These are phyloP conservation scores for Corchorus capsularis DNA, from an alignment of 345 rosid species.

Conservation along the genomic window DNA sequence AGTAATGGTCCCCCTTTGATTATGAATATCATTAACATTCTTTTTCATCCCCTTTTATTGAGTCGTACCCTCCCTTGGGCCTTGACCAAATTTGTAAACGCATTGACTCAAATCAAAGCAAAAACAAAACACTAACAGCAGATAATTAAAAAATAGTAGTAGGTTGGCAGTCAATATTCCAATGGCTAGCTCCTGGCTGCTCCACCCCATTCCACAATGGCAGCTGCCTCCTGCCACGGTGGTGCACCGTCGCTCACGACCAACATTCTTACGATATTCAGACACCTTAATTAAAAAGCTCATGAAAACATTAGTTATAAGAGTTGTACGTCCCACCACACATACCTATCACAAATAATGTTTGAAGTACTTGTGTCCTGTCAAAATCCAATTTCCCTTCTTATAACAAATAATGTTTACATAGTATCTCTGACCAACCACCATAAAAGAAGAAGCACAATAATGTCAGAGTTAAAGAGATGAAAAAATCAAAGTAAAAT, in stretches of 20 bases:
- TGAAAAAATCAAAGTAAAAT: too few species aligned
- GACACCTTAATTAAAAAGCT: not conserved
- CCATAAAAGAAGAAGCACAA: too few species aligned
- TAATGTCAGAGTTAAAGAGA: too few species aligned
- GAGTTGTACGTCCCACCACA: not conserved
- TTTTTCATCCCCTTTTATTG: not conserved
- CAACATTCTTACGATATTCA: not conserved
- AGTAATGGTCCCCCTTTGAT: not conserved
- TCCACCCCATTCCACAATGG: not conserved
- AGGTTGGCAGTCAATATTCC: not conserved
- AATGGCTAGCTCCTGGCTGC: not conserved
- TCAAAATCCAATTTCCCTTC: too few species aligned
- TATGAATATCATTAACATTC: not conserved
- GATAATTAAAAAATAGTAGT: too few species aligned
- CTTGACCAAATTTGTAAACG: not conserved
- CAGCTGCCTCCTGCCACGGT: not conserved
- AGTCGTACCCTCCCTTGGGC: constrained; percentile 8
- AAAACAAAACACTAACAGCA: too few species aligned
- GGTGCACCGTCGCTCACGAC: not conserved
- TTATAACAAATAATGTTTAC: too few species aligned
- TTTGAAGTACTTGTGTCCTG: not conserved
- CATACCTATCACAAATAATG: too few species aligned
- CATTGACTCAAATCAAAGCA: not conserved
- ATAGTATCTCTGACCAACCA: too few species aligned
- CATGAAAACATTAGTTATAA: not conserved